These are phyloP conservation scores for Lentinula guzmanii DNA, from an alignment of 768 basidiomycete genomes.

Conservation along the genomic window DNA sequence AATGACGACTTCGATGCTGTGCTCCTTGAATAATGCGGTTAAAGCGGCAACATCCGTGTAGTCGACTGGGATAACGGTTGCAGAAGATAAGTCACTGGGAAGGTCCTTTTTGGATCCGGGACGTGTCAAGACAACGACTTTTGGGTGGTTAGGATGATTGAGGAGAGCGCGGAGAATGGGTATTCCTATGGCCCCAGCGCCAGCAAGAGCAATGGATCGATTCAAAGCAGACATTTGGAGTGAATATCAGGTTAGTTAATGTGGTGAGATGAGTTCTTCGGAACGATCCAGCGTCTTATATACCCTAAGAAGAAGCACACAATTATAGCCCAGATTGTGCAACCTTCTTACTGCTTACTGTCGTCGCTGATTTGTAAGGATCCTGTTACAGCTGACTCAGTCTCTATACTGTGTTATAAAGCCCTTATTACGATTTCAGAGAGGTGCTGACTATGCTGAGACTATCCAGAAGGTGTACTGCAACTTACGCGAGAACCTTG, in stretches of 20 bases:
- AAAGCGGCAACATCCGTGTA: constrained; percentile 19
- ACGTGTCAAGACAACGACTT: neutral
- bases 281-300: neutral
- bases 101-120: neutral
- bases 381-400: no score
- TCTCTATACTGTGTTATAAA: no score
- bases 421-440: no score
- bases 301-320: neutral
- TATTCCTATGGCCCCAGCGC: neutral
- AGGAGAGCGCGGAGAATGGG: neutral
- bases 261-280: neutral
- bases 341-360: no score
- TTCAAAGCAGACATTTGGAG: neutral
- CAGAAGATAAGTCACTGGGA: neutral
- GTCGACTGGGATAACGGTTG: constrained; percentile 9
- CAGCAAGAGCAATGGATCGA: neutral
- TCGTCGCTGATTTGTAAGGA: no score
- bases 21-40: constrained; percentile 19
- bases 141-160: neutral
- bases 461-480: no score
- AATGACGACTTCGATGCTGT: constrained; percentile 28
- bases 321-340: no score
- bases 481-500: no score
- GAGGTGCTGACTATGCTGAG: no score
- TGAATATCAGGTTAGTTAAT: neutral